Evolutionary conservation across 169 alveolate species (phyloP).

Genomic region (Cryptosporidium tyzzeri): DNA sequence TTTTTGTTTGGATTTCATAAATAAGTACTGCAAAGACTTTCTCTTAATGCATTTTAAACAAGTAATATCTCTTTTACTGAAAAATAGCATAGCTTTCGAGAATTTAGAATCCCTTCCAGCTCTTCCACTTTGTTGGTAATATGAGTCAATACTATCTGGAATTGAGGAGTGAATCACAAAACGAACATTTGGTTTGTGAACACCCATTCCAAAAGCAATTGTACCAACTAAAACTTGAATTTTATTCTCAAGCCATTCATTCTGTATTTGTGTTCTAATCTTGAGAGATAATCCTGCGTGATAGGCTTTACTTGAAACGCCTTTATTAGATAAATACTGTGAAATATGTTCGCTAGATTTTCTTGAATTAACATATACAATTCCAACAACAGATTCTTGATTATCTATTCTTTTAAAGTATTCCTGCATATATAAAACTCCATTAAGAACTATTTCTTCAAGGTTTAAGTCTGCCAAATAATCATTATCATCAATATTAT

Average conservation of each 20-base stretch:
- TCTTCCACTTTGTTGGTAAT: constrained; percentile 97
- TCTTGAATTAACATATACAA: constrained; percentile 65
- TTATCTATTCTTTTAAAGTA: neutral
- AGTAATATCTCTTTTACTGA: constrained; percentile 75
- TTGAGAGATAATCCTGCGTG: constrained; percentile 85
- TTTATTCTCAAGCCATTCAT: constrained; percentile 92
- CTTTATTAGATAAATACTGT: constrained; percentile 58
- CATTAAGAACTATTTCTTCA: constrained; percentile 44
- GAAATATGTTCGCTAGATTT: constrained; percentile 26
- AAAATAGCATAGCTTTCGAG: constrained; percentile 85
- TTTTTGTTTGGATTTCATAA: constrained; percentile 44
- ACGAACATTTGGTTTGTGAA: constrained; percentile 97
- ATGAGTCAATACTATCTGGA: constrained; percentile 94
- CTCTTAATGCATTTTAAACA: constrained; percentile 70
- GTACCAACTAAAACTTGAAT: constrained; percentile 96
- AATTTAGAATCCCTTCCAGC: constrained; percentile 98
- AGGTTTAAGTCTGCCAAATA: constrained; percentile 3
- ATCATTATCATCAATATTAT: constrained; percentile 38
- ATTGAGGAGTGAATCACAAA: constrained; percentile 95
- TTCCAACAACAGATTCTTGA: constrained; percentile 13
- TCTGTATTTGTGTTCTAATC: constrained; percentile 80
- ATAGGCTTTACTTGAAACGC: constrained; percentile 85
- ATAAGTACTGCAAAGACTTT: constrained; percentile 61
- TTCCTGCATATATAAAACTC: constrained; percentile 34
- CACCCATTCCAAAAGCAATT: constrained; percentile 99